phyloP scores from a whole-genome alignment of 148 eudicot species.

The Salicornia ramosissima region DNA sequence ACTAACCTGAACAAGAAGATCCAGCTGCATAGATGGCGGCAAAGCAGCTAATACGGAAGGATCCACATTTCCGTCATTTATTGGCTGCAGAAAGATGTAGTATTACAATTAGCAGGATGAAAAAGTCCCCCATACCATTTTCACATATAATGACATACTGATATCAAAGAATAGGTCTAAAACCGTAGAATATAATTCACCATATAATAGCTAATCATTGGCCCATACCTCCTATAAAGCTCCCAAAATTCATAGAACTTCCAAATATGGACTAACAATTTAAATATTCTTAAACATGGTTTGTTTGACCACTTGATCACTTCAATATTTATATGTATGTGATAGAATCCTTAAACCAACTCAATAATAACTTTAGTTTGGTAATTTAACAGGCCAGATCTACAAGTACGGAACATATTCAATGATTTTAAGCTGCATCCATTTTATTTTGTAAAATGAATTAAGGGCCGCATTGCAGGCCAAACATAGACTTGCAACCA shows the following conservation, averaged over 20 bases:
- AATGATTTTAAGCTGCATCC: too few relatives aligned
- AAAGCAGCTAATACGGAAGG: conserved; percentile 90
- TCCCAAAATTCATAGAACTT: not conserved
- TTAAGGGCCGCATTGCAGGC: too few relatives aligned
- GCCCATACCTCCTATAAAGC: not conserved
- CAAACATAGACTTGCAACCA: too few relatives aligned
- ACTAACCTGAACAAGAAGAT: conserved; percentile 88
- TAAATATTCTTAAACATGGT: too few relatives aligned
- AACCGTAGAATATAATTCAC: not conserved
- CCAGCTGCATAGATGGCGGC: conserved; percentile 99
- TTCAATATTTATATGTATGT: too few relatives aligned
- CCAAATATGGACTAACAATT: not conserved
- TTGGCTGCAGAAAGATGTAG: conserved; percentile 56
- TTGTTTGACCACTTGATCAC: too few relatives aligned
- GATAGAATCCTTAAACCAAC: too few relatives aligned
- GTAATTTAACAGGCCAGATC: too few relatives aligned
- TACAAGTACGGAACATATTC: too few relatives aligned
- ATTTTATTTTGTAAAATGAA: too few relatives aligned
- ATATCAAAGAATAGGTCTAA: not conserved
- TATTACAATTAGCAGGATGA: not conserved
- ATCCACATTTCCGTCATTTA: conserved; percentile 69
- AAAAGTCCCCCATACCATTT: not conserved
- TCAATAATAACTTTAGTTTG: too few relatives aligned
- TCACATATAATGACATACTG: not conserved
- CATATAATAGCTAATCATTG: not conserved